phyloP scores from a whole-genome alignment of 2,329 filamentous ascomycete genomes.

The Claviceps pazoutovae region DNA sequence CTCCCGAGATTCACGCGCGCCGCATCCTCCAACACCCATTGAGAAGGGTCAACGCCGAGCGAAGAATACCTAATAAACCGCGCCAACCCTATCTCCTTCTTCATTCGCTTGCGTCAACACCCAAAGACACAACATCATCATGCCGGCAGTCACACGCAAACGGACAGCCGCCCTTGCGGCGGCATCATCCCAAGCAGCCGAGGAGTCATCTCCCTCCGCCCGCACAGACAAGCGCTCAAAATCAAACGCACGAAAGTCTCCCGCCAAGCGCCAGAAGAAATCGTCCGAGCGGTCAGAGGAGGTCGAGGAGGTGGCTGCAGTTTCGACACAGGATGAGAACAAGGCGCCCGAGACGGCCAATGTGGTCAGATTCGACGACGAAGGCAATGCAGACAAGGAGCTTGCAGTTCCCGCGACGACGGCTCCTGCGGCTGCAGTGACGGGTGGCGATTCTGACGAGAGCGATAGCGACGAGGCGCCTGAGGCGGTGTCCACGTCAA shows the following conservation, averaged over 20 bases:
- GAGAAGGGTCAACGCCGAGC: not conserved
- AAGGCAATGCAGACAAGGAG: conserved; percentile 16
- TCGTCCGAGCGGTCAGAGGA: conserved; percentile 23
- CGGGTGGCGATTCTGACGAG: conserved; percentile 26
- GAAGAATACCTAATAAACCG: no score
- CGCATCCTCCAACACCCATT: no score
- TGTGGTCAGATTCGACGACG: conserved; percentile 22
- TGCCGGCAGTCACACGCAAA: conserved; percentile 14
- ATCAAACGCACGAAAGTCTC: not conserved
- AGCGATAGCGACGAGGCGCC: conserved; percentile 41
- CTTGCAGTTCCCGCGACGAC: not conserved
- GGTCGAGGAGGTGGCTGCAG: conserved; percentile 11
- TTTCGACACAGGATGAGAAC: not conserved
- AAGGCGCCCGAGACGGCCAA: conserved; percentile 12
- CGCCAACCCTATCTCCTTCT: no score
- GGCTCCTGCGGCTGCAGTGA: conserved; percentile 9
- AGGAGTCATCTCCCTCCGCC: not conserved
- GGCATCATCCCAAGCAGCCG: not conserved
- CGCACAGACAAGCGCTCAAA: not conserved
- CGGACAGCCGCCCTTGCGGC: conserved; percentile 16
- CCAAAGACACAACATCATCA: not conserved
- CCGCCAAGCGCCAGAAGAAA: conserved; percentile 13
- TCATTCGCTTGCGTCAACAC: no score
- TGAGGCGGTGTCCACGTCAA: conserved; percentile 41
- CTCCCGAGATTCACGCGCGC: no score